Evolutionary conservation across 2,329 filamentous ascomycete species (phyloP).

Genomic region (Microdochium bolleyi): DNA sequence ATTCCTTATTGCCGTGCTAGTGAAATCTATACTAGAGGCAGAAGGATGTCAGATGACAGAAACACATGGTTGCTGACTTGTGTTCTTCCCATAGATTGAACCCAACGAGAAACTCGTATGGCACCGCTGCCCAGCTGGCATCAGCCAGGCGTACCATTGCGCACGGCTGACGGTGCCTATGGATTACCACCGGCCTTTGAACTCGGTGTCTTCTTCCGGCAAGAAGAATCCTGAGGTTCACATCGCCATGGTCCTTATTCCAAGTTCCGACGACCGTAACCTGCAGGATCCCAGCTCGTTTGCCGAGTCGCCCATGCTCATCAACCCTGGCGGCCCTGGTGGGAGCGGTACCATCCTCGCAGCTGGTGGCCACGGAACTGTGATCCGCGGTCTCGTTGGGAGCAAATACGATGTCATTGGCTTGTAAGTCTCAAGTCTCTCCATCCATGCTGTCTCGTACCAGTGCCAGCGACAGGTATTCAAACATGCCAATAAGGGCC

Average conservation of each 20-base stretch:
- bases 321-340: slow-evolving; percentile 40
- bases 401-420: slow-evolving; percentile 33
- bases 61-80: no score
- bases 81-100: slow-evolving; percentile 22
- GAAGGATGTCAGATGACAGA: no score
- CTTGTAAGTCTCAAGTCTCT: background rate
- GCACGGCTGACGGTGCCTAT: slow-evolving; percentile 37
- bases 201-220: slow-evolving; percentile 12
- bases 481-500: no score
- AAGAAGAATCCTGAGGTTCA: slow-evolving; percentile 24
- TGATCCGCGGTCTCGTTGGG: slow-evolving; percentile 27
- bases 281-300: slow-evolving; percentile 14
- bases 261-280: slow-evolving; percentile 19
- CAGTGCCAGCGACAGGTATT: no score
- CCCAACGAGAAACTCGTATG: slow-evolving; percentile 35
- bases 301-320: slow-evolving; percentile 28
- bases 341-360: slow-evolving; percentile 27
- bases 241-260: slow-evolving; percentile 25
- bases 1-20: no score
- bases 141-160: slow-evolving; percentile 19
- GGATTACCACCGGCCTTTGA: slow-evolving; percentile 34
- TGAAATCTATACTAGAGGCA: no score
- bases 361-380: slow-evolving; percentile 10
- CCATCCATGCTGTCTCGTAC: no score
- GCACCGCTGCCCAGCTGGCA: slow-evolving; percentile 25